These are phyloP conservation scores for Exsudoporus frostii DNA, from an alignment of 768 basidiomycete species.

Conservation along the genomic window DNA sequence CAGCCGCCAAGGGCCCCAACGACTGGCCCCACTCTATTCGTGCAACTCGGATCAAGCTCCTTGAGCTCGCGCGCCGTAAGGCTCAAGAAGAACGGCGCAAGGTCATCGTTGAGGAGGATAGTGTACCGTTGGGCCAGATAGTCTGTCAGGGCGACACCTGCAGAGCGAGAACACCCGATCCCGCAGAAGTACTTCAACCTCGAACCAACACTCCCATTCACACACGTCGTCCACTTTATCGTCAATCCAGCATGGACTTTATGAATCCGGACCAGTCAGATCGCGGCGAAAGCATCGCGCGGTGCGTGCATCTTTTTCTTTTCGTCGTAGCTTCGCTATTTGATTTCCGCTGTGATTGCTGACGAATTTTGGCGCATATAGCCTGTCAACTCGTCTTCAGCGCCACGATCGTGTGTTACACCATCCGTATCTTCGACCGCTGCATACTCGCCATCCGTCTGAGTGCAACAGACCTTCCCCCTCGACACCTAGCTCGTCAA, in stretches of 20 bases:
- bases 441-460: constrained; percentile 26
- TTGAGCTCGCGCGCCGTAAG: constrained; percentile 69
- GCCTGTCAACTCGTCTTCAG: constrained; percentile 66
- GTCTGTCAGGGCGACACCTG: constrained; percentile 7
- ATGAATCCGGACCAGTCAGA: constrained; percentile 50
- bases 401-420: constrained; percentile 58
- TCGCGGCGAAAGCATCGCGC: constrained; percentile 51
- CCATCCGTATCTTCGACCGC: constrained; percentile 54
- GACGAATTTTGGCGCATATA: constrained; percentile 30
- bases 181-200: constrained; percentile 40
- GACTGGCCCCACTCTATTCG: constrained; percentile 85
- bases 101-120: constrained; percentile 47
- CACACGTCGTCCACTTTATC: constrained; percentile 58
- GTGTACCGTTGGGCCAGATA: constrained; percentile 15
- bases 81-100: constrained; percentile 51
- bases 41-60: constrained; percentile 77
- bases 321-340: neutral
- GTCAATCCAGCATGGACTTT: constrained; percentile 88
- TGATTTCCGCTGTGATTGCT: constrained; percentile 3
- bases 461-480: constrained; percentile 30
- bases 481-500: constrained; percentile 64
- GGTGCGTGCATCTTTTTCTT: constrained; percentile 43
- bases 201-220: constrained; percentile 47
- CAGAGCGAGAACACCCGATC: constrained; percentile 26
- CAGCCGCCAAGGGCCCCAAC: constrained; percentile 66